Evolutionary conservation across 2,329 filamentous ascomycete species (phyloP), one percentile per base, ranked within the genome.

Genomic region (Knoxdaviesia capensis): DNA sequence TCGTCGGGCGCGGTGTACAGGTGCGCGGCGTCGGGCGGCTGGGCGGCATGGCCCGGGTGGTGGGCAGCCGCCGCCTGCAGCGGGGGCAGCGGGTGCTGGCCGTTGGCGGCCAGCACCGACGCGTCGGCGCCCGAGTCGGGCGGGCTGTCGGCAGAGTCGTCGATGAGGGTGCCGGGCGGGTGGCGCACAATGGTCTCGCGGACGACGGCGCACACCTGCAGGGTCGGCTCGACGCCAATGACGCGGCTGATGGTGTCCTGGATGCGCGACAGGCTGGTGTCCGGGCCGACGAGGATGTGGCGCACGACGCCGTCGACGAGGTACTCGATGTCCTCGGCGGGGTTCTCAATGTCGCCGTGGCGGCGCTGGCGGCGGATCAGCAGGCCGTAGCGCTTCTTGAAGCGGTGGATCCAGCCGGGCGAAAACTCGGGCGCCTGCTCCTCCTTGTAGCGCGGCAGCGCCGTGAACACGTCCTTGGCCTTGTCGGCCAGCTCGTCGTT

Each of bases 401-500:
- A 76, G 34, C 71, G 64, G 49, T 76, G 71, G 44, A 76, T 75
- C 71, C 71, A 76, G 36, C 71, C 71, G 0, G 71, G 71, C 0
- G 70, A 74, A 53, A 76, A 76, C 53, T 76, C 71, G 39, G 71
- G 71, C 1, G 71, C 59, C n/a, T 56, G 56, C 52, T 75, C 69
- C 48, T 71, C 71, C 52, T 70, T 72, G 54, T 76, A 75, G 11
- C 70, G 68, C 10, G 71, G 70, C 31, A 76, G 59, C 49, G 71
- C 65, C 37, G 58, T 58, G 53, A 75, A 76, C 48, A 76, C 72
- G 44, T 57, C 52, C 53, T 74, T 75, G 37, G 71, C 71, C 58
- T 75, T 75, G 33, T 75, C 71, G 46, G 69, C 70, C 3, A 76
- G 61, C 54, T 75, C 71, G 49, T 76, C 71, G 53, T 76, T 76